Conservation (phyloP, 2,329 filamentous ascomycete species). For the Cladosporium sp. region DNA sequence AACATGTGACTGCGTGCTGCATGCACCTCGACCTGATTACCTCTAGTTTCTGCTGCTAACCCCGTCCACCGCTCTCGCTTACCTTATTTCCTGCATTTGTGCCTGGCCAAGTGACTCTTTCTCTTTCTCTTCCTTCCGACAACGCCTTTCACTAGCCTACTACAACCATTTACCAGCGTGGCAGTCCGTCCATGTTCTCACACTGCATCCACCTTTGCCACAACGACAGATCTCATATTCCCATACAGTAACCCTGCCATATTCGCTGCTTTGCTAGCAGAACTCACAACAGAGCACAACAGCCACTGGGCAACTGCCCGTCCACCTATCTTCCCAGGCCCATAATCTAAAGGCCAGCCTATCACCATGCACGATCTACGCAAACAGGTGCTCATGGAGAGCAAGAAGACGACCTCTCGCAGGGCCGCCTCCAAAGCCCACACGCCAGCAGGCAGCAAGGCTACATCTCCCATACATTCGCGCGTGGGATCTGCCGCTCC, state of each 20-base stretch:
- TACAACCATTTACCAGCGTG: background rate
- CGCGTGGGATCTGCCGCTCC: constrained; percentile 60
- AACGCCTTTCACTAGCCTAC: background rate
- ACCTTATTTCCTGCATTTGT: constrained; percentile 11
- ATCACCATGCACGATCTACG: constrained; percentile 45
- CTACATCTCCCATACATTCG: constrained; percentile 58
- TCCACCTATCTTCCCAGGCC: background rate
- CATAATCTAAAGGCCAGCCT: background rate
- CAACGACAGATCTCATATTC: constrained; percentile 18
- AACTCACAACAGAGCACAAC: background rate
- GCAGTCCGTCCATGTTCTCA: constrained; percentile 11
- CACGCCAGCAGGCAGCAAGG: constrained; percentile 60
- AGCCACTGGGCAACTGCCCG: constrained; percentile 5
- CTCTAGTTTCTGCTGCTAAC: background rate
- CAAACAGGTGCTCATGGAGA: constrained; percentile 70
- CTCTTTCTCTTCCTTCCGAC: background rate
- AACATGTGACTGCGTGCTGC: constrained; percentile 10
- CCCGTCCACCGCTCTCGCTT: constrained; percentile 18
- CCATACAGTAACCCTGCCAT: constrained; percentile 10
- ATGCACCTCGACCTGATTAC: background rate
- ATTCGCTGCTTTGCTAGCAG: background rate
- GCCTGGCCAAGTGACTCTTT: constrained; percentile 2
- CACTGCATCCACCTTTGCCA: constrained; percentile 15
- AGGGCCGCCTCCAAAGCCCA: constrained; percentile 62
- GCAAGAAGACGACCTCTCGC: constrained; percentile 69